Evolutionary conservation across 352 stramenopile species (phyloP).

Genomic region (Salisapilia sapeloensis): DNA sequence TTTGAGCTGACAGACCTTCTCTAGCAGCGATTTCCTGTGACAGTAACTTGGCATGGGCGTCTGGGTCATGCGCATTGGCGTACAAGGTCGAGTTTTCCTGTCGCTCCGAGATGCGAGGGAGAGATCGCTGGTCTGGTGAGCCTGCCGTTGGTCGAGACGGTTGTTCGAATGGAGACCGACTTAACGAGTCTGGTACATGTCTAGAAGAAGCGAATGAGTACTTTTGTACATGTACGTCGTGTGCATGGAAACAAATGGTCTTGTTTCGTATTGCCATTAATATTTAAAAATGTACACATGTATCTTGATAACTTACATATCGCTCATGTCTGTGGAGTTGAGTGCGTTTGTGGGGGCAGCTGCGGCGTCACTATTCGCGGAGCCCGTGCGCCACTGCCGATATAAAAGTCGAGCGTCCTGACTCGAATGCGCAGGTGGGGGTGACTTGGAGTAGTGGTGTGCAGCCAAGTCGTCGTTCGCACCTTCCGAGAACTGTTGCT

Average conservation of each 20-base stretch:
- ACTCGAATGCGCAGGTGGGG: slow-evolving; percentile 24
- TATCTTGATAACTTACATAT: slow-evolving; percentile 19
- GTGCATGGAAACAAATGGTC: too few species aligned
- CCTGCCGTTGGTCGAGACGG: slow-evolving; percentile 9
- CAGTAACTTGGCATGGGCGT: slow-evolving; percentile 30
- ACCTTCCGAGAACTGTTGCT: too few species aligned
- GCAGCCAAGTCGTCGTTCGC: too few species aligned
- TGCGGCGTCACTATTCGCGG: slow-evolving; percentile 20
- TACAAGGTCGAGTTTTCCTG: slow-evolving; percentile 36
- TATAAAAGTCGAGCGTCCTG: slow-evolving; percentile 61
- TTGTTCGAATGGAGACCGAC: slow-evolving; percentile 43
- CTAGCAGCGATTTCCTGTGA: slow-evolving; percentile 38
- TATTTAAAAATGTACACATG: too few species aligned
- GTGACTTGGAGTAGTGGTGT: too few species aligned
- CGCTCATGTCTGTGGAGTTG: slow-evolving; percentile 19
- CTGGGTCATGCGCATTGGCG: slow-evolving; percentile 31
- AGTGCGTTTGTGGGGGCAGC: slow-evolving; percentile 1
- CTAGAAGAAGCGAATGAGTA: too few species aligned
- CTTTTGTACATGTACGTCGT: too few species aligned
- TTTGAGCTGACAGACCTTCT: slow-evolving; percentile 4
- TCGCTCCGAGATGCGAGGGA: slow-evolving; percentile 56
- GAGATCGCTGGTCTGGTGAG: slow-evolving; percentile 7
- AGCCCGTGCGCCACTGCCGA: slow-evolving; percentile 57
- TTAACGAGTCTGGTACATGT: slow-evolving; percentile 24
- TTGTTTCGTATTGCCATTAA: too few species aligned